Conservation (phyloP, 2,329 filamentous ascomycete species). For the Xylaria polymorpha region DNA sequence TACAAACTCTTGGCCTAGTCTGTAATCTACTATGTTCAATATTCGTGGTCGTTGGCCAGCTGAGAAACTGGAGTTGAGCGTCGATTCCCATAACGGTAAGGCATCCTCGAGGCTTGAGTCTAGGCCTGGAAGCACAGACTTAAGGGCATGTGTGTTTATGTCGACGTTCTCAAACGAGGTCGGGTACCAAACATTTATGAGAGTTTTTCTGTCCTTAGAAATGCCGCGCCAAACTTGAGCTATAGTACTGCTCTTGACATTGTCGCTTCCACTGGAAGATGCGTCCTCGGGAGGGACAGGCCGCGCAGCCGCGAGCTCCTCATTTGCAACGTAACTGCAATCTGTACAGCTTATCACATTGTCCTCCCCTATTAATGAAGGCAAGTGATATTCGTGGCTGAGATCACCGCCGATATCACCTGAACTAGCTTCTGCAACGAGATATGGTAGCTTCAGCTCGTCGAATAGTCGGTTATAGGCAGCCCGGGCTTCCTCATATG, state of each 20-base stretch:
- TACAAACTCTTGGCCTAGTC: constrained; percentile 43
- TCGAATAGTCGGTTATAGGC: constrained; percentile 84
- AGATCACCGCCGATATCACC: constrained; percentile 95
- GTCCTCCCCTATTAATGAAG: constrained; percentile 84
- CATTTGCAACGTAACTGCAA: constrained; percentile 85
- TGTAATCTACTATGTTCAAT: constrained; percentile 51
- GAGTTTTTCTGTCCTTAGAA: constrained; percentile 72
- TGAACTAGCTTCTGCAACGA: constrained; percentile 89
- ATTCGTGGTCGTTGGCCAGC: constrained; percentile 37
- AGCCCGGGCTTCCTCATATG: constrained; percentile 78
- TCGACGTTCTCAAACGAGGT: constrained; percentile 47
- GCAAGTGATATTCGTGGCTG: constrained; percentile 95
- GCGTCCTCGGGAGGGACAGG: constrained; percentile 20
- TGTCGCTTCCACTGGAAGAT: not conserved
- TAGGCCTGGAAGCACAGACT: constrained; percentile 72
- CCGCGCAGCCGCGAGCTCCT: constrained; percentile 76
- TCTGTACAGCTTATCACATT: constrained; percentile 78
- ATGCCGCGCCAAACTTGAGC: constrained; percentile 70
- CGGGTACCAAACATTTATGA: constrained; percentile 78
- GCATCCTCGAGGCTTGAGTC: constrained; percentile 76
- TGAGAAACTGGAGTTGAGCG: constrained; percentile 46
- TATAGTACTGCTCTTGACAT: not conserved
- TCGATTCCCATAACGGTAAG: constrained; percentile 62
- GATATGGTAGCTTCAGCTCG: constrained; percentile 83
- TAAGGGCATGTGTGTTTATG: constrained; percentile 70